Evolutionary conservation across 2,329 filamentous ascomycete species (phyloP).

Genomic region (Apiospora saccharicola): DNA sequence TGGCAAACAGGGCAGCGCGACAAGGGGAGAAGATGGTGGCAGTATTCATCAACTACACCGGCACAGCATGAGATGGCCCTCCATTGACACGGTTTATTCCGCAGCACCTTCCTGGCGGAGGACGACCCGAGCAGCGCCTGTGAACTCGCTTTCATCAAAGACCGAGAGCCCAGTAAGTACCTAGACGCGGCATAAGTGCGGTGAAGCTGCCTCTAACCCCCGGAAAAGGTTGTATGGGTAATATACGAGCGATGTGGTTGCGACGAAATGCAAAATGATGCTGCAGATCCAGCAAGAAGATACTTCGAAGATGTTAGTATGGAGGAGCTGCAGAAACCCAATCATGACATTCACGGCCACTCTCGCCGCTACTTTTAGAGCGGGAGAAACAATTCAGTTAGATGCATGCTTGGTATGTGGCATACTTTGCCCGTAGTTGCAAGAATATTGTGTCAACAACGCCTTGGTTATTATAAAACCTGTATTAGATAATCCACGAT

Average conservation of each 20-base stretch:
- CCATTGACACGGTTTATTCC: conserved; percentile 33
- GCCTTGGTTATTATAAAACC: background rate
- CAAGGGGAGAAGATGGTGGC: conserved; percentile 23
- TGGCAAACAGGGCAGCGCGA: conserved; percentile 36
- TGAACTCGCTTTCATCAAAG: conserved; percentile 38
- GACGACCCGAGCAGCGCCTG: conserved; percentile 29
- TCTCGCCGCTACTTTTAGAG: background rate
- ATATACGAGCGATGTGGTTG: conserved; percentile 43
- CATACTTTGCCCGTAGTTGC: background rate
- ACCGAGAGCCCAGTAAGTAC: conserved; percentile 12
- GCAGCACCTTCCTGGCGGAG: conserved; percentile 29
- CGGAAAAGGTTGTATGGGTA: conserved; percentile 41
- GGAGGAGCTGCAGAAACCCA: conserved; percentile 26
- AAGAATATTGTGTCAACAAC: background rate
- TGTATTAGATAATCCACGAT: background rate
- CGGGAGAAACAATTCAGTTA: background rate
- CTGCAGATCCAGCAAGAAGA: conserved; percentile 41
- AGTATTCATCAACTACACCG: conserved; percentile 31
- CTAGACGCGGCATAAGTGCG: background rate
- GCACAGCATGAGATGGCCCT: conserved; percentile 43
- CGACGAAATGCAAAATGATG: conserved; percentile 32
- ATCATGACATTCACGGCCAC: conserved; percentile 23
- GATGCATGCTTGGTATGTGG: background rate
- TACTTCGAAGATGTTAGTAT: conserved; percentile 41
- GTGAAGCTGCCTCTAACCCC: conserved; percentile 32